phyloP scores from a whole-genome alignment of 225 moss, liverwort and hornwort species.

The Pseudisothecium myosuroides region DNA sequence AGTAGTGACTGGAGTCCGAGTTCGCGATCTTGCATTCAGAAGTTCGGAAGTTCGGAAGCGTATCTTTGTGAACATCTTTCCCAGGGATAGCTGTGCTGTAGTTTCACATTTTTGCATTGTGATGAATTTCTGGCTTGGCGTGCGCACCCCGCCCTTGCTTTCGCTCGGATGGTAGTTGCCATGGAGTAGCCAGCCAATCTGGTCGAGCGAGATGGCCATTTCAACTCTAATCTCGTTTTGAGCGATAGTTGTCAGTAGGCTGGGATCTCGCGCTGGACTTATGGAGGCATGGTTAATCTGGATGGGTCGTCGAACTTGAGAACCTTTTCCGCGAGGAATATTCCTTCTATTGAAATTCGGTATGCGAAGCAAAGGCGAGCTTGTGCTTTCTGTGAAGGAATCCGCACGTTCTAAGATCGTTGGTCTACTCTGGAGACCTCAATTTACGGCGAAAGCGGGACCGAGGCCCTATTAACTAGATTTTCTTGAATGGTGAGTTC shows the following conservation, averaged over 20 bases:
- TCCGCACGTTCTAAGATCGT: neutral
- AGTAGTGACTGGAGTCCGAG: neutral
- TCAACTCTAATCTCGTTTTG: neutral
- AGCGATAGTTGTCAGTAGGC: neutral
- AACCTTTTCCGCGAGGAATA: neutral
- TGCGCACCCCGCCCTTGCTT: neutral
- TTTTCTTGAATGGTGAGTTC: conserved; percentile 53
- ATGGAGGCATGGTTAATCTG: conserved; percentile 3
- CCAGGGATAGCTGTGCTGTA: neutral
- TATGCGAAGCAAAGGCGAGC: neutral
- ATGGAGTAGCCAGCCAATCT: neutral
- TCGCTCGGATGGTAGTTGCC: neutral
- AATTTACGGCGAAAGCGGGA: conserved; percentile 9
- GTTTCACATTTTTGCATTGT: conserved; percentile 11
- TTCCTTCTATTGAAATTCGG: conserved; percentile 2
- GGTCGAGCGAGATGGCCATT: conserved; percentile 1
- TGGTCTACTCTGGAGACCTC: neutral
- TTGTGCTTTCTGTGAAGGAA: neutral
- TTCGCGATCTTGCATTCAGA: neutral
- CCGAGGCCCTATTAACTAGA: conserved; percentile 2
- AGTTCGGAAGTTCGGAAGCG: neutral
- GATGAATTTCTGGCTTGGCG: neutral
- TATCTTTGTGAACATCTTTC: neutral
- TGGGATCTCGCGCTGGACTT: neutral
- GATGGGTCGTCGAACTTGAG: conserved; percentile 10